Conservation (phyloP, 2,329 filamentous ascomycete species). For the Fusarium nisikadoi region DNA sequence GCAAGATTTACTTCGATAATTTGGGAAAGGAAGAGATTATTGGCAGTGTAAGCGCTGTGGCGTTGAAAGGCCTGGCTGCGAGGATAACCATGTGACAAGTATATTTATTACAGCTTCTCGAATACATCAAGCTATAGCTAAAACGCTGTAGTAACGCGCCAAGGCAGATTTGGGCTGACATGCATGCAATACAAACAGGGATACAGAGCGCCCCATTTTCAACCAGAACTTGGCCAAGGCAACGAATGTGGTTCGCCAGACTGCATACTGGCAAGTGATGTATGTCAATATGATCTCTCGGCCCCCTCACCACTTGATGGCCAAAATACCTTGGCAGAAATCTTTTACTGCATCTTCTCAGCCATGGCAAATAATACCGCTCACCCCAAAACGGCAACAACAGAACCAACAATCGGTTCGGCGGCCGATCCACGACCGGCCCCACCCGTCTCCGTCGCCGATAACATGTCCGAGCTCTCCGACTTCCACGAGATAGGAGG, state of each 20-base stretch:
- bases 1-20: neutral
- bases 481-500: neutral
- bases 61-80: neutral
- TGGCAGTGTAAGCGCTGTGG: neutral
- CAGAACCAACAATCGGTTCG: neutral
- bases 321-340: neutral
- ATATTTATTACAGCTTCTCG: no score
- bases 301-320: neutral
- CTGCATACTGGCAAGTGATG: neutral
- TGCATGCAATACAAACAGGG: neutral
- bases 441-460: neutral
- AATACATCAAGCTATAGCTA: neutral
- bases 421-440: neutral
- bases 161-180: neutral
- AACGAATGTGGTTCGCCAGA: neutral
- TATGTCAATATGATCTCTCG: neutral
- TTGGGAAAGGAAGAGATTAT: neutral
- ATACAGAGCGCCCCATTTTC: neutral
- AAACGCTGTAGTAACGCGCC: neutral
- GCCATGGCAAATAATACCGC: neutral
- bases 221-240: neutral
- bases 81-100: fast-evolving
- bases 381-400: neutral
- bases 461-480: neutral
- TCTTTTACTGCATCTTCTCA: neutral